Conservation (phyloP, 352 stramenopile genomes). For the Globisporangium okanoganense region DNA sequence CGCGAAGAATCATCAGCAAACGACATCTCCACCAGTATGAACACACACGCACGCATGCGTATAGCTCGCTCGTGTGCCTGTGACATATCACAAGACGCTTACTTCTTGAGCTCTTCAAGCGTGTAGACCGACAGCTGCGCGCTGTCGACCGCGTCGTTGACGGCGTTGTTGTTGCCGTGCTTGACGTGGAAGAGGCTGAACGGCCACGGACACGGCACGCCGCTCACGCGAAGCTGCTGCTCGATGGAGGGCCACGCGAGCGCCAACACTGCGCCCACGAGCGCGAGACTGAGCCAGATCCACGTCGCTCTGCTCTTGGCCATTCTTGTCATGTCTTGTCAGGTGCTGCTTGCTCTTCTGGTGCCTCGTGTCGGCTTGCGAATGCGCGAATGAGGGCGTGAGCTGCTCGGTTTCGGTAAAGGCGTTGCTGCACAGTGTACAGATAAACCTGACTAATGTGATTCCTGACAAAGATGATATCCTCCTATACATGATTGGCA, state of each 20-base stretch:
- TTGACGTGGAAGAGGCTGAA: slow-evolving; percentile 44
- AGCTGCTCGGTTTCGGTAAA: background rate
- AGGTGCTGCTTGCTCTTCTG: background rate
- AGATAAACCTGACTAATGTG: too few species aligned
- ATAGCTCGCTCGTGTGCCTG: too few species aligned
- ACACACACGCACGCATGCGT: too few species aligned
- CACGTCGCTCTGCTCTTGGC: slow-evolving; percentile 34
- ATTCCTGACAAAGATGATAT: too few species aligned
- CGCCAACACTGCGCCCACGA: slow-evolving; percentile 49
- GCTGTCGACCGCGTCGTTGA: slow-evolving; percentile 17
- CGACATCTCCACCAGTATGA: background rate
- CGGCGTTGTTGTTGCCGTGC: slow-evolving; percentile 14
- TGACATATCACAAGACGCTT: too few species aligned
- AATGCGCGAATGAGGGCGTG: background rate
- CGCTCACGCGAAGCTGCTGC: slow-evolving; percentile 46
- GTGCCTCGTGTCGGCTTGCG: background rate
- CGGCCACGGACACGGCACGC: slow-evolving; percentile 61
- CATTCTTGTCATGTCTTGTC: background rate
- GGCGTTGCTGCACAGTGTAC: background rate
- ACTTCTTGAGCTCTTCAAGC: slow-evolving; percentile 59
- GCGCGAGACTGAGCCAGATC: slow-evolving; percentile 43
- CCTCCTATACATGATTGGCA: too few species aligned
- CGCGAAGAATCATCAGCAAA: slow-evolving; percentile 10
- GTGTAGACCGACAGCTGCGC: slow-evolving; percentile 47
- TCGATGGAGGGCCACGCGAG: slow-evolving; percentile 73